Conservation (phyloP, 1,284 basidiomycete species). For the Inonotus obliquus region DNA sequence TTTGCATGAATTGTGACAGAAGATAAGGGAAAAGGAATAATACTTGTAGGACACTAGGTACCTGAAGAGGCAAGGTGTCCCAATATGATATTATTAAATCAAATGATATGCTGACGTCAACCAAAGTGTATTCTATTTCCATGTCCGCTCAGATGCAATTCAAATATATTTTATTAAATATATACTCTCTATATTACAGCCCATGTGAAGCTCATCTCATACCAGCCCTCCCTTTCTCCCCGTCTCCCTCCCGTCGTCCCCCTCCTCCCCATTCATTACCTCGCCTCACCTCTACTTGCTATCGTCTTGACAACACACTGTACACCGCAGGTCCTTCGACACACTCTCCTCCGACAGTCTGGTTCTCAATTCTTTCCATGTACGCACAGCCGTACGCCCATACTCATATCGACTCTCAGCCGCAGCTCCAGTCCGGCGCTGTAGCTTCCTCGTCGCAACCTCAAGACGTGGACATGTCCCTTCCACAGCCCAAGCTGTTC, state of each 20-base stretch:
- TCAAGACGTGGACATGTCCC: neutral
- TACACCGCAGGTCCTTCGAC: neutral
- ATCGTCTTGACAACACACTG: neutral
- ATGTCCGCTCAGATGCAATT: neutral
- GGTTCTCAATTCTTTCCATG: neutral
- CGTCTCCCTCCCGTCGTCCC: neutral
- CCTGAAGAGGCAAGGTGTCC: no score
- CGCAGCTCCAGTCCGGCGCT: neutral
- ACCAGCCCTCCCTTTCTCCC: neutral
- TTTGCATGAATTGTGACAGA: neutral
- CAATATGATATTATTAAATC: neutral
- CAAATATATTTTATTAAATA: neutral
- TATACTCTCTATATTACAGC: neutral
- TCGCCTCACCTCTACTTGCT: neutral
- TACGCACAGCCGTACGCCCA: neutral
- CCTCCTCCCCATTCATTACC: neutral
- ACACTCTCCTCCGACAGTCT: neutral
- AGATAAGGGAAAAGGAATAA: neutral
- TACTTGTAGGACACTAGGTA: neutral
- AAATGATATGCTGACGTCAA: neutral
- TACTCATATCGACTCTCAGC: neutral
- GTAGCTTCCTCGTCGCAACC: neutral
- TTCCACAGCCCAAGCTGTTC: conserved; percentile 1
- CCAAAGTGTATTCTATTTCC: neutral
- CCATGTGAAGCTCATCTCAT: neutral